A percentile compares a stretch with the other conserved stretches of the same genome.
Conservation (phyloP, 495 filamentous ascomycete genomes). For the Penicillium tannophilum region DNA sequence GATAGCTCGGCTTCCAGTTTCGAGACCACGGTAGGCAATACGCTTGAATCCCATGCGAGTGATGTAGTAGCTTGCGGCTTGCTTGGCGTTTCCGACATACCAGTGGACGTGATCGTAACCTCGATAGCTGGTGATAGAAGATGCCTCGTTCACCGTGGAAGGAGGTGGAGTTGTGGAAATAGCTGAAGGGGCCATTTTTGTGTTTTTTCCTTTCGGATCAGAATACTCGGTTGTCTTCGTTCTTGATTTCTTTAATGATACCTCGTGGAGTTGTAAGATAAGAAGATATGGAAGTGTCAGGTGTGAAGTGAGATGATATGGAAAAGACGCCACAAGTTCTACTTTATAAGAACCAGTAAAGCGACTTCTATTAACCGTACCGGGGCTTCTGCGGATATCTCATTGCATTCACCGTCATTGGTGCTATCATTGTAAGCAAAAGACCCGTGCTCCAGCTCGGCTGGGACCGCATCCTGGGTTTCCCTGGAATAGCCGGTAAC, state of each 20-base stretch:
- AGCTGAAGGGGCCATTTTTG: slow-evolving; percentile 71
- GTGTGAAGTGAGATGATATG: background rate
- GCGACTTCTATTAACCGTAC: slow-evolving; percentile 3
- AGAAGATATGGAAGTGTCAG: background rate
- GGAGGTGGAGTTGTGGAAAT: slow-evolving; percentile 57
- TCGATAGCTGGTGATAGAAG: slow-evolving; percentile 58
- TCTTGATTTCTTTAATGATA: background rate
- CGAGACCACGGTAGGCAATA: slow-evolving; percentile 81
- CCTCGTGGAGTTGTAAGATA: background rate
- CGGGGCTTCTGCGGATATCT: slow-evolving; percentile 7
- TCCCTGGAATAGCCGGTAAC: slow-evolving; percentile 28
- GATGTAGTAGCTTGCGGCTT: slow-evolving; percentile 84
- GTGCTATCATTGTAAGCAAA: slow-evolving; percentile 1
- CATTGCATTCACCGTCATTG: slow-evolving; percentile 1
- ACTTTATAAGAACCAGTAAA: slow-evolving; percentile 5
- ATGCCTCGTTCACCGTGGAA: slow-evolving; percentile 23
- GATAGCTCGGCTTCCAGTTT: slow-evolving; percentile 75
- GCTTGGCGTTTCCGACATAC: slow-evolving; percentile 96
- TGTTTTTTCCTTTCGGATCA: background rate
- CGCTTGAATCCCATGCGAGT: slow-evolving; percentile 79
- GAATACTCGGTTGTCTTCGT: slow-evolving; percentile 3
- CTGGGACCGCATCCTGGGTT: slow-evolving; percentile 18
- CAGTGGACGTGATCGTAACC: slow-evolving; percentile 90
- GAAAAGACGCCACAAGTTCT: slow-evolving; percentile 4
- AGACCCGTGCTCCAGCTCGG: background rate